Evolutionary conservation across 2,329 filamentous ascomycete genomes (phyloP), one percentile per base, ranked within the genome.

Genomic region (Ceratocystis lukuohia): DNA sequence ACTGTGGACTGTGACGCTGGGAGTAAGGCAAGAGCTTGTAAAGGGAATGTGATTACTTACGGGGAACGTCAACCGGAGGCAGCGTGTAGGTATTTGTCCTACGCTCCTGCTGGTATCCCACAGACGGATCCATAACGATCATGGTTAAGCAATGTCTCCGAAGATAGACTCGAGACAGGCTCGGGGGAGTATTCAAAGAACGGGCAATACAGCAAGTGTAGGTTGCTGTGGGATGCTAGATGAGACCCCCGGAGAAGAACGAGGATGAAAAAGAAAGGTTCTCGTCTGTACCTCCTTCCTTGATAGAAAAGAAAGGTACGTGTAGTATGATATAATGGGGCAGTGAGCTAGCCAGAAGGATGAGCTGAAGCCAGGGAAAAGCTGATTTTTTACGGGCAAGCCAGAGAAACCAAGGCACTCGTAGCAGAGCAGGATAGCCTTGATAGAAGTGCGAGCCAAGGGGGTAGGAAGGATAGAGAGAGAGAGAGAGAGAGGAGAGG

Each of bases 41-140:
- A 6, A 28, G 2, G 53, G 33, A 25, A 10, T 71, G 74, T 72
- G 74, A 71, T 67, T 37, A 72, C 72, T 73, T 69, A 72, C 72
- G 68, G 71, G 72, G 70, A 70, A 72, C 56, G 69, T 72, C 67
- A 70, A 67, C 61, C 68, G 67, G 70, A 69, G 67, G 71, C 68
- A 69, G 65, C 67, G 61, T 70, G 71, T 66, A 70, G 69, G 62
- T 7, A 17, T 57, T 68, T 65, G 68, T 69, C 70, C 65, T 69
- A 64, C 64, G 70, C 68, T 69, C 69, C 30, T 37, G 33, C 33
- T 30, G 53, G 69, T 69, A 69, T 37, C 62, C 22, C 28, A 41
- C 59, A 5, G 53, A n/a, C 10, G 50, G 25, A 61, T 62, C 50
- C 59, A 65, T 53, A 15, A 67, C 45, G 22, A 67, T 67, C 66